Conservation (phyloP, 441 rosid genomes). For the Dalechampia spathulata region DNA sequence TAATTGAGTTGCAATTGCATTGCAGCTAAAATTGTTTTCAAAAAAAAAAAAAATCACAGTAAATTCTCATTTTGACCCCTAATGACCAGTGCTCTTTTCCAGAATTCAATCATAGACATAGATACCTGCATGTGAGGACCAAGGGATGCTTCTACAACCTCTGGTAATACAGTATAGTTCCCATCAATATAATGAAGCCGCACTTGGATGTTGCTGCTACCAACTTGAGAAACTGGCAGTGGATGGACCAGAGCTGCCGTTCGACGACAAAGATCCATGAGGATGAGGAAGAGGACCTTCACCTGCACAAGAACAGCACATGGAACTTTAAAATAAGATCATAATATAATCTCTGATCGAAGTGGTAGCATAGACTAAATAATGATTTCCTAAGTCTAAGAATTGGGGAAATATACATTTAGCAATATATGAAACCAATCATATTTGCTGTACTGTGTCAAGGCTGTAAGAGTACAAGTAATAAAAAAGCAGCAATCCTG, state of each 20-base stretch:
- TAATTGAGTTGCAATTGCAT: neutral
- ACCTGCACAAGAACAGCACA: slow-evolving; percentile 49
- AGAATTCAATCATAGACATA: slow-evolving; percentile 1
- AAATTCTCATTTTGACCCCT: neutral
- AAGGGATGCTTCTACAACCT: slow-evolving; percentile 99
- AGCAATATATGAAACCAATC: neutral
- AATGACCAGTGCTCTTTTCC: neutral
- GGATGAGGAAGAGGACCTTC: slow-evolving; percentile 94
- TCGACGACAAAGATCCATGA: slow-evolving; percentile 95
- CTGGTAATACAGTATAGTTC: slow-evolving; percentile 93
- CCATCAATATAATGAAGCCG: slow-evolving; percentile 98
- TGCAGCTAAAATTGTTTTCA: too few relatives aligned
- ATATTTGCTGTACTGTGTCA: neutral
- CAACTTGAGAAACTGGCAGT: slow-evolving; percentile 94
- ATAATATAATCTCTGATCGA: neutral
- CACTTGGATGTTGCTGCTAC: slow-evolving; percentile 82
- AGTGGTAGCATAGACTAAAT: neutral
- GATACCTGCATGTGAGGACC: slow-evolving; percentile 99
- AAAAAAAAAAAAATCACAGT: neutral
- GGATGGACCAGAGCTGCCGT: slow-evolving; percentile 73
- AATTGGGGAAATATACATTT: neutral
- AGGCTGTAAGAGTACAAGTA: neutral
- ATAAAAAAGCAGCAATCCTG: slow-evolving; percentile 9
- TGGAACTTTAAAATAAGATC: neutral
- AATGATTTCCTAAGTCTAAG: neutral